Conservation (phyloP, 2,329 filamentous ascomycete genomes). For the Aspergillus pseudoterreus region DNA sequence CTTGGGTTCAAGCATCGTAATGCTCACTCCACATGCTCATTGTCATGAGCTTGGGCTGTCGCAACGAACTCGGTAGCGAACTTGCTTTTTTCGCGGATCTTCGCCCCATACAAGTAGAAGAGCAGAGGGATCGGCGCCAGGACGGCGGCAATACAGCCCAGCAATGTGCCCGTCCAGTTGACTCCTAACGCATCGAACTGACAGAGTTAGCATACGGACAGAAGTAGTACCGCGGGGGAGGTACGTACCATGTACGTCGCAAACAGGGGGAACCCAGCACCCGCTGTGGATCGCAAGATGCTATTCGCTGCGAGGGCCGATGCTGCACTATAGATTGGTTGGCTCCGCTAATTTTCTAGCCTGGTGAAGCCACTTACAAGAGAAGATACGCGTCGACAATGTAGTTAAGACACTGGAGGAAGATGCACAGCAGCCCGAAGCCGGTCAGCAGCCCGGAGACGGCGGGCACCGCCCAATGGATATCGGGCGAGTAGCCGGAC, state of each 20-base stretch:
- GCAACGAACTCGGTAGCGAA: slow-evolving; percentile 18
- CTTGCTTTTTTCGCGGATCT: background rate
- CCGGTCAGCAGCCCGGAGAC: slow-evolving; percentile 52
- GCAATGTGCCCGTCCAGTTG: background rate
- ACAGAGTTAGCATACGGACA: background rate
- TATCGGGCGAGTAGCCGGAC: slow-evolving; percentile 53
- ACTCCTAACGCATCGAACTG: slow-evolving; percentile 3
- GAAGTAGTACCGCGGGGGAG: no score
- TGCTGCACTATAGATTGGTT: no score
- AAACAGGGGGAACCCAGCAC: slow-evolving; percentile 35
- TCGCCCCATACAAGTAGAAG: background rate
- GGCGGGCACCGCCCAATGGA: slow-evolving; percentile 42
- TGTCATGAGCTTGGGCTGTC: slow-evolving; percentile 11
- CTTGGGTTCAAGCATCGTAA: background rate
- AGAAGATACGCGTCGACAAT: slow-evolving; percentile 58
- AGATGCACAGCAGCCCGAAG: slow-evolving; percentile 57
- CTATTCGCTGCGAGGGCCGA: slow-evolving; percentile 56
- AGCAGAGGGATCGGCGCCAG: background rate
- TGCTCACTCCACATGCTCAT: slow-evolving; percentile 4
- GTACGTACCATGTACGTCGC: slow-evolving; percentile 1
- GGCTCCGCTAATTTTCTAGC: no score
- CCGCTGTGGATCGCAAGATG: slow-evolving; percentile 38
- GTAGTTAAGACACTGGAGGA: slow-evolving; percentile 57
- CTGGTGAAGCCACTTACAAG: slow-evolving; percentile 10
- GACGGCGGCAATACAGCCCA: slow-evolving; percentile 1